Evolutionary conservation across 2,329 filamentous ascomycete genomes (phyloP).

Genomic region (Fusarium liriodendri): DNA sequence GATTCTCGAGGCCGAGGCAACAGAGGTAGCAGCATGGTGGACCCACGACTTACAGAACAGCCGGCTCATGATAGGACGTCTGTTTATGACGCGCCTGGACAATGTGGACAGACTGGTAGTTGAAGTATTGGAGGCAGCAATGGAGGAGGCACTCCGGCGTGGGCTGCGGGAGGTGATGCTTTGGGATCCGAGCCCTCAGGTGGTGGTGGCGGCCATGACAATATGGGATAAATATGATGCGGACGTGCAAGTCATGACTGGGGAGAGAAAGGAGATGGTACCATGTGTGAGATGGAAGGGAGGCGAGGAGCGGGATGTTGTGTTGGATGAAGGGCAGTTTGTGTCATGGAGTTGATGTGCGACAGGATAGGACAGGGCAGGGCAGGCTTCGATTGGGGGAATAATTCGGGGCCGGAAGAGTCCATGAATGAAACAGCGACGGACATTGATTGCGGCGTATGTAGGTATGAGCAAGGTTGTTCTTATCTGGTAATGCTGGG

Average conservation of each 20-base stretch:
- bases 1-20: slow-evolving; percentile 21
- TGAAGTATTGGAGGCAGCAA: slow-evolving; percentile 47
- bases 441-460: neutral
- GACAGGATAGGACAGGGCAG: neutral
- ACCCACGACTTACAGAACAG: slow-evolving; percentile 47
- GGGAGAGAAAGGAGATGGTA: slow-evolving; percentile 47
- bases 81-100: slow-evolving; percentile 20
- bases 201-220: neutral
- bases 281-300: slow-evolving; percentile 52
- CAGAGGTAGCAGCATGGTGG: slow-evolving; percentile 49
- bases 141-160: slow-evolving; percentile 47
- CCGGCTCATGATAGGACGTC: slow-evolving; percentile 29
- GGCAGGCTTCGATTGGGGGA: slow-evolving; percentile 3
- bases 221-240: slow-evolving; percentile 15
- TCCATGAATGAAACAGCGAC: slow-evolving; percentile 1
- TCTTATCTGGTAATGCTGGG: neutral
- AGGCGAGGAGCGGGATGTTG: slow-evolving; percentile 39
- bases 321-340: slow-evolving; percentile 42
- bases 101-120: slow-evolving; percentile 3
- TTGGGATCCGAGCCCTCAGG: slow-evolving; percentile 51
- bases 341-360: slow-evolving; percentile 18
- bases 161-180: slow-evolving; percentile 49
- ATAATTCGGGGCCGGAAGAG: slow-evolving; percentile 1
- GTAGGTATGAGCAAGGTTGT: neutral
- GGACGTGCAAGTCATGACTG: slow-evolving; percentile 35